A percentile compares a stretch with the other conserved stretches of the same genome.
These are phyloP conservation scores for Pulveroboletus sp. DNA, from an alignment of 768 basidiomycete genomes.

Conservation along the genomic window DNA sequence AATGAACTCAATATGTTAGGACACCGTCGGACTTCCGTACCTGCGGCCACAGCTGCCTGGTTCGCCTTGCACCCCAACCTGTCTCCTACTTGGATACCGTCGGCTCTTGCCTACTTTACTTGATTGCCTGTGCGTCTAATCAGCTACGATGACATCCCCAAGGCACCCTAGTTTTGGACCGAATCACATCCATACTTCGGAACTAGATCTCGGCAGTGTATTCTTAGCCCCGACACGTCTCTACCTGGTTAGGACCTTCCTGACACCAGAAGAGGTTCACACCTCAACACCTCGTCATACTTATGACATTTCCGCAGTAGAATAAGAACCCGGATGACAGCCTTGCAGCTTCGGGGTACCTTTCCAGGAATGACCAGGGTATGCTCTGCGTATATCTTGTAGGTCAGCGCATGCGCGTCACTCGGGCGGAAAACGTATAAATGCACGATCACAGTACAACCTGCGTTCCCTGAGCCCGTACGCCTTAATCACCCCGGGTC, in stretches of 20 bases:
- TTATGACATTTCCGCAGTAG: slow-evolving; percentile 5
- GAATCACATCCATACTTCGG: no score
- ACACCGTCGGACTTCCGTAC: background rate
- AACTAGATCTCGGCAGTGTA: no score
- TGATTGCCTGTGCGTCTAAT: no score
- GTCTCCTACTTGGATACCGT: no score
- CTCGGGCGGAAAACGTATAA: slow-evolving; percentile 10
- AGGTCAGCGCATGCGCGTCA: background rate
- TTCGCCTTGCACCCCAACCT: no score
- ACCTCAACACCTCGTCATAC: background rate
- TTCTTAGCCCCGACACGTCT: no score
- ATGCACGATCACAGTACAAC: background rate
- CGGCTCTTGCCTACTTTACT: no score
- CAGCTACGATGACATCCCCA: no score
- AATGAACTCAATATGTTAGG: no score
- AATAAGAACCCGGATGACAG: background rate
- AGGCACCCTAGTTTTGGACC: no score
- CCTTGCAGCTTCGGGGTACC: background rate
- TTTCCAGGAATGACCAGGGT: background rate
- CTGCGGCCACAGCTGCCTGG: no score
- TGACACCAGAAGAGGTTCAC: background rate
- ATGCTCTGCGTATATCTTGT: background rate
- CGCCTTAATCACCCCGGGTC: background rate
- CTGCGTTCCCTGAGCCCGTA: background rate
- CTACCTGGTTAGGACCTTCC: no score